Base-by-base conservation (phyloP, 177 flowering plant species). In the Vitis hybrid region DNA sequence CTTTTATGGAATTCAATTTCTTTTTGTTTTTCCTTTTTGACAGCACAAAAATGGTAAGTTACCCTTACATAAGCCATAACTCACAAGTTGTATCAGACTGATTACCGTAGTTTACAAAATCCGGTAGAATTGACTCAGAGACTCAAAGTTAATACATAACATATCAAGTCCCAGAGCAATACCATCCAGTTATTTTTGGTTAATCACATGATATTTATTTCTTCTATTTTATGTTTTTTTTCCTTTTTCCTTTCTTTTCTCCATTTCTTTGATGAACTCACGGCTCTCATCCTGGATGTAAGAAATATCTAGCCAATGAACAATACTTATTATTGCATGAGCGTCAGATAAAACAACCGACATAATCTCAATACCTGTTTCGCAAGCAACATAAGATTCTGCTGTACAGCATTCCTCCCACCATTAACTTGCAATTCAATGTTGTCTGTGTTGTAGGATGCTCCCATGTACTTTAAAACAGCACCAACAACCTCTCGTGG, bases 401-500 rank as follows among this genome's bases (percentile, higher is more conserved):
- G 73, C 77, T 74, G 69, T 60, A 82, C 90, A 57, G 92, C 91
- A 64, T 75, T 67, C 72, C 78, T 87, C 71, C 98, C 98, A 71
- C 99, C 97, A 71, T 77, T 62, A 74, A 91, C 90, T 74, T 92
- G 77, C 58, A 75, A 72, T 9, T 84, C 84, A 51, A 94, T 77
- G 76, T 91, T 74, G 48, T 64, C 66, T 19, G 93, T 89, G 77
- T 92, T 94, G 77, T 94, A 94, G 59, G 98, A 94, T 70, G 90
- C 90, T 52, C 99, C 99, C 97, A 92, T 90, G 60, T 84, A 87
- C 81, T 94, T 94, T 79, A 94, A 76, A 70, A 92, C 95, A 51
- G 90, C 88, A 77, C 99, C 99, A 79, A 91, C 69, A 66, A 94
- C 85, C 74, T 92, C 99, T 79, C 99, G 81, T 11, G 97, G 91